Conservation (phyloP, 2,329 filamentous ascomycete species). For the Phyllosticta capitalensis region DNA sequence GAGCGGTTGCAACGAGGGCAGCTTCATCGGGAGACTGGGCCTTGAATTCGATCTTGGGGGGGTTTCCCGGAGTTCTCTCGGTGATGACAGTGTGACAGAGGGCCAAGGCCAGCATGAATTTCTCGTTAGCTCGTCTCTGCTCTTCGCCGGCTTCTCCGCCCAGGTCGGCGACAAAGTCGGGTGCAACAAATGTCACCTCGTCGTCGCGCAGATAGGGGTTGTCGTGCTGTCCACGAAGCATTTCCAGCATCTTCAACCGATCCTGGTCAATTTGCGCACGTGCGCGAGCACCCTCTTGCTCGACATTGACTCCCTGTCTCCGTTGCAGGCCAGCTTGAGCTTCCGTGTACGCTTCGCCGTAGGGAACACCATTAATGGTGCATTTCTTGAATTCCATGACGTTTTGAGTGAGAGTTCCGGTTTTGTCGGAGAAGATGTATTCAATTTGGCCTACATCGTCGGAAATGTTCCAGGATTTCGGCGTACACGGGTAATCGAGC, state of each 20-base stretch:
- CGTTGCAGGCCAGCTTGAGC: slow-evolving; percentile 95
- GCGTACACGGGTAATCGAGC: slow-evolving; percentile 88
- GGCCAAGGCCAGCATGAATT: slow-evolving; percentile 90
- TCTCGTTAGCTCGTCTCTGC: slow-evolving; percentile 68
- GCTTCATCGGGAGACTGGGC: slow-evolving; percentile 96
- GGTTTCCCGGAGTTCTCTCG: slow-evolving; percentile 80
- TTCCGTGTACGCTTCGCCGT: slow-evolving; percentile 96
- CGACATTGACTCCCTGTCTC: slow-evolving; percentile 76
- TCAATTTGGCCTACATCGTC: slow-evolving; percentile 97
- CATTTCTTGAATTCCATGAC: slow-evolving; percentile 99
- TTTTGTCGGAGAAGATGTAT: slow-evolving; percentile 97
- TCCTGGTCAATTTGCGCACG: slow-evolving; percentile 70
- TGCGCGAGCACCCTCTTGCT: slow-evolving; percentile 64
- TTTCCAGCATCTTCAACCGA: slow-evolving; percentile 60
- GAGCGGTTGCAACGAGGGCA: slow-evolving; percentile 84
- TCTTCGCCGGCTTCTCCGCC: slow-evolving; percentile 64
- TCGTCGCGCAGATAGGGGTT: slow-evolving; percentile 90
- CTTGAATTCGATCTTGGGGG: slow-evolving; percentile 86
- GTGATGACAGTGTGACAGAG: slow-evolving; percentile 97
- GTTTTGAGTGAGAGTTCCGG: slow-evolving; percentile 80
- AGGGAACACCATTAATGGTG: slow-evolving; percentile 89
- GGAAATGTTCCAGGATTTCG: slow-evolving; percentile 98
- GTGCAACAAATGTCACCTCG: slow-evolving; percentile 82
- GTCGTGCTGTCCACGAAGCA: slow-evolving; percentile 67
- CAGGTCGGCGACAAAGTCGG: slow-evolving; percentile 79